Evolutionary conservation across 176 grass and related monocot species (phyloP), one percentile per base, ranked within the genome.

Genomic region (maize (Zea mays)): DNA sequence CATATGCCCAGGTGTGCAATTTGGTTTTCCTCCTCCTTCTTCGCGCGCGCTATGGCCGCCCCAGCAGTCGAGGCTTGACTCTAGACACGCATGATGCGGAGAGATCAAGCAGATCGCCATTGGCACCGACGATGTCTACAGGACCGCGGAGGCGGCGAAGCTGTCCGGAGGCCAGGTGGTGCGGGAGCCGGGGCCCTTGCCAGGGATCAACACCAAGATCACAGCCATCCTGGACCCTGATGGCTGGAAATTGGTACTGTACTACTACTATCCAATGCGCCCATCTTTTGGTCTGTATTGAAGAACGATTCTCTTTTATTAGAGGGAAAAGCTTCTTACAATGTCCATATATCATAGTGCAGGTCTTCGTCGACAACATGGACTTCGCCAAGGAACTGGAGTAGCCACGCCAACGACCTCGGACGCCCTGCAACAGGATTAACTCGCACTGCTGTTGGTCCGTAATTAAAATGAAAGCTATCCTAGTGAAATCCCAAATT

Each of bases 81-180:
- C 43, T 6, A 7, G 62, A 62, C 0, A 56, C 27, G 27, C 42
- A 36, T 20, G 67, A 71, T 47, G 15, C 12, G n/a, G 3, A 11
- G 0, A 1, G 11, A 12, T 3, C 27, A 41, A 11, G 6, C 36
- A 97, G 91, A 93, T 97, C 19, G 94, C 91, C 20, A 84, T 97
- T 14, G 88, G 94, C 69, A 97, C 94, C 14, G 86, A 93, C 11
- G 79, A 97, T 11, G 94, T 93, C 41, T 97, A 93, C 75, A 93
- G 79, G 81, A 97, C 86, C 0, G 86, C 91, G 0, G 88, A 91
- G 76, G 89, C 73, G 36, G 60, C 84, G 79, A 97, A 90, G 72
- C 35, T 90, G 46, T 81, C 50, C 1, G 91, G 86, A 77, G 91
- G 91, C 54, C 49, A 84, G 55, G 86, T 93, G 5, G 80, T 82